Evolutionary conservation across 2,329 filamentous ascomycete genomes (phyloP), one percentile per base, ranked within the genome.

Genomic region (Nigrograna mackinnonii): DNA sequence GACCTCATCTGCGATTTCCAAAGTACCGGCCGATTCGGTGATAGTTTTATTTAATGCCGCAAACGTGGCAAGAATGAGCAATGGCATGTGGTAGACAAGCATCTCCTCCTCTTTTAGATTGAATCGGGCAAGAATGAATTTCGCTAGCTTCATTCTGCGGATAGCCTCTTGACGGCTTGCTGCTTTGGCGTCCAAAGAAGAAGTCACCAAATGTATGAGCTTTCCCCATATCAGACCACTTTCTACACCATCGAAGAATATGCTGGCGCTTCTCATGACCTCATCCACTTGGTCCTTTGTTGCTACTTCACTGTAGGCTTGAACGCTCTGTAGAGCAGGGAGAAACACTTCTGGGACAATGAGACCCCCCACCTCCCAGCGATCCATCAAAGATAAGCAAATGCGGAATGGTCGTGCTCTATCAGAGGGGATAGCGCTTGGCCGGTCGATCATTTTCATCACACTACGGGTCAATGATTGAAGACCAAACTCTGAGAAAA

Each of bases 181-280:
- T n/a, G 80, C 75, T 54, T 83, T 77, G 1, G 78, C n/a, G 11
- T 57, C 77, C 19, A 70, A 42, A 35, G 73, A 65, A 14, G 74
- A 71, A 22, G 73, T 69, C 45, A 94, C 73, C 31, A 94, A 77
- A 11, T 82, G 75, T 42, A 89, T 74, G 42, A 96, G 77, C 62
- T 95, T 89, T 35, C 86, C 85, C 76, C 95, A 99, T 35, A 99
- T 96, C 16, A 97, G 76, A 6, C 88, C 87, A 57, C 91, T 95
- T 69, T 99, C 94, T 28, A 97, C 92, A 4, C 92, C 92, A 62
- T 99, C 94, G 55, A 99, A 99, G 70, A 99, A 99, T 30, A 94
- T 86, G 62, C 88, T 95, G 4, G 92, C 94, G 63, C 92, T 97
- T 54, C 89, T 84, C 53, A 97, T 79, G 3, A 97, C 91, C 66